Conservation (phyloP, 1,139 yeast genomes). For the Kodamaea plutei region DNA sequence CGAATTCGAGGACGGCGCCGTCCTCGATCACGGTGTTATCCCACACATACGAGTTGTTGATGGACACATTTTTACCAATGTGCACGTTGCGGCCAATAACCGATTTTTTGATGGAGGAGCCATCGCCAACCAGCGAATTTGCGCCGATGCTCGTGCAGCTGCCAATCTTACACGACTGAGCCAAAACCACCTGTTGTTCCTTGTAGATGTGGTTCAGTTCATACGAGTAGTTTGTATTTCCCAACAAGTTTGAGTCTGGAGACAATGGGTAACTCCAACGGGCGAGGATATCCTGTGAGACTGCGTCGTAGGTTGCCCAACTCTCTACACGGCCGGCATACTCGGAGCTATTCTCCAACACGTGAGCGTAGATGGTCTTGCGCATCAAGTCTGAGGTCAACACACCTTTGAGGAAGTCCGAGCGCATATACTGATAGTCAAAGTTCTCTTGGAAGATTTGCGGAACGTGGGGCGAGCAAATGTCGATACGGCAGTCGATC, state of each 20-base stretch:
- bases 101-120: constrained; percentile 53
- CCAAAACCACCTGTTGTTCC: constrained; percentile 76
- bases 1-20: constrained; percentile 49
- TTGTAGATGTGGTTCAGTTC: constrained; percentile 85
- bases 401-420: constrained; percentile 88
- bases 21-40: constrained; percentile 74
- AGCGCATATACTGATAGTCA: constrained; percentile 83
- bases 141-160: constrained; percentile 77
- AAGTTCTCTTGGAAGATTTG: constrained; percentile 94
- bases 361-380: constrained; percentile 85
- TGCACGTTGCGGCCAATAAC: constrained; percentile 82
- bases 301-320: constrained; percentile 88
- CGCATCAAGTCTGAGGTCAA: constrained; percentile 85
- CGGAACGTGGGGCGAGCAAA: constrained; percentile 92
- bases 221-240: constrained; percentile 69
- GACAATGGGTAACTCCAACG: constrained; percentile 92
- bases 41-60: constrained; percentile 82
- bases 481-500: constrained; percentile 94
- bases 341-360: constrained; percentile 55
- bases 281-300: constrained; percentile 84
- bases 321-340: constrained; percentile 94
- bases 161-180: constrained; percentile 85
- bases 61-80: constrained; percentile 72
- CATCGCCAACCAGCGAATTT: constrained; percentile 61
- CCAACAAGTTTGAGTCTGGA: constrained; percentile 76